These are phyloP conservation scores for Circinella minor DNA, from an alignment of 371 early-diverging fungal species.

Conservation along the genomic window DNA sequence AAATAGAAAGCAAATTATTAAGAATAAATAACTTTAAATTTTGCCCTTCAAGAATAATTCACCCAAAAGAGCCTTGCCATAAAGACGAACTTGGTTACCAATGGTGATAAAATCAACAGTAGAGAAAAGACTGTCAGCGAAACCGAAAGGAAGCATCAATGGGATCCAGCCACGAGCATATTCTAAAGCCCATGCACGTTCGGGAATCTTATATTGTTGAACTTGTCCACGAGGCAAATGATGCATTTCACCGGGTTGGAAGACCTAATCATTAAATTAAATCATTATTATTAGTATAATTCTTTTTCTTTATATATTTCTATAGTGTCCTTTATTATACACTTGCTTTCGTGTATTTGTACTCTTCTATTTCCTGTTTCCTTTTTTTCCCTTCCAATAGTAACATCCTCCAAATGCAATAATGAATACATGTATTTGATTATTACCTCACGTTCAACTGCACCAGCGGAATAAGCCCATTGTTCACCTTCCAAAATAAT, in stretches of 20 bases:
- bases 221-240: slow-evolving; percentile 48
- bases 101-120: slow-evolving; percentile 48
- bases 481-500: slow-evolving; percentile 63
- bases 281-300: background rate
- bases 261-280: slow-evolving; percentile 29
- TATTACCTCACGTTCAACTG: slow-evolving; percentile 37
- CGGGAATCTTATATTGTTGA: slow-evolving; percentile 62
- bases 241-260: slow-evolving; percentile 56
- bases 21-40: slow-evolving; percentile 24
- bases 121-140: slow-evolving; percentile 52
- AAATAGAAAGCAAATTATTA: too few species aligned
- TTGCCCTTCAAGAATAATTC: slow-evolving; percentile 47
- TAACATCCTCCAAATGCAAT: too few species aligned
- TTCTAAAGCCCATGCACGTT: slow-evolving; percentile 59
- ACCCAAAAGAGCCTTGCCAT: slow-evolving; percentile 30
- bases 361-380: background rate
- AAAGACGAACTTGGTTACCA: slow-evolving; percentile 40
- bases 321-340: background rate
- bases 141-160: slow-evolving; percentile 60
- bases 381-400: too few species aligned
- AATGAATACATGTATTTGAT: background rate
- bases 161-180: slow-evolving; percentile 63
- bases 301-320: background rate
- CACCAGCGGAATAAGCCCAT: slow-evolving; percentile 57
- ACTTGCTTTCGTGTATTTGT: background rate